Evolutionary conservation across 371 early-diverging fungal species (phyloP).

Genomic region (Apophysomyces trapeziformis): DNA sequence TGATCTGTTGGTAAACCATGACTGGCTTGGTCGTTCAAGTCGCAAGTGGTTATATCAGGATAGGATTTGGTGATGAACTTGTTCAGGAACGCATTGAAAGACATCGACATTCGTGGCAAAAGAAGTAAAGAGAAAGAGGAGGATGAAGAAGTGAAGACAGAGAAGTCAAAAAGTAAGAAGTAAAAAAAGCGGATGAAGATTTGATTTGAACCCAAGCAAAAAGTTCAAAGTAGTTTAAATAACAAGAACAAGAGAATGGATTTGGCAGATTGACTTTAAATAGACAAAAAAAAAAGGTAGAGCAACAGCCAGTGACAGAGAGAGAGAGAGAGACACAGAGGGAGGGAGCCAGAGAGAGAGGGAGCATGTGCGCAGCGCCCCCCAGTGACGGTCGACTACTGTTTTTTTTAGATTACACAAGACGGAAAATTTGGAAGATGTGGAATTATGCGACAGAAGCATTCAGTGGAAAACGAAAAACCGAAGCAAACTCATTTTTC

Average conservation of each 20-base stretch:
- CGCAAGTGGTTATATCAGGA: neutral
- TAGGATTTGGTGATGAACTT: slow-evolving; percentile 13
- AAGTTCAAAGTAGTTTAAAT: too few relatives aligned
- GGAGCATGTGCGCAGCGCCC: slow-evolving; percentile 5
- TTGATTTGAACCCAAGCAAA: too few relatives aligned
- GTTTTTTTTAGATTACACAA: neutral
- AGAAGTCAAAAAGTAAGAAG: neutral
- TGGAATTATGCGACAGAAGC: slow-evolving; percentile 9
- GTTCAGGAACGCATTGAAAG: slow-evolving; percentile 16
- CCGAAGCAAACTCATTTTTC: neutral
- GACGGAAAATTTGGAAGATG: slow-evolving; percentile 10
- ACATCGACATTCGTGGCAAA: slow-evolving; percentile 9
- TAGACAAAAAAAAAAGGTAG: slow-evolving; percentile 5
- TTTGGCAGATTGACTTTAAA: slow-evolving; percentile 12
- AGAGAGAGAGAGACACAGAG: too few relatives aligned
- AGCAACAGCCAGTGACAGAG: too few relatives aligned
- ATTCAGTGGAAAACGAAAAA: neutral
- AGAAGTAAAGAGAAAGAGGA: neutral
- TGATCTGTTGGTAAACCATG: slow-evolving; percentile 1
- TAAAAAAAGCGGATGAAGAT: too few relatives aligned
- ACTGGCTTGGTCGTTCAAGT: neutral
- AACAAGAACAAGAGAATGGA: neutral
- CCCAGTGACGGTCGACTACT: neutral
- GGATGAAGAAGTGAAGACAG: neutral
- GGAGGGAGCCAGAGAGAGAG: too few relatives aligned